phyloP scores from a whole-genome alignment of 139 green algal genomes.

The Nannochloris sp. region DNA sequence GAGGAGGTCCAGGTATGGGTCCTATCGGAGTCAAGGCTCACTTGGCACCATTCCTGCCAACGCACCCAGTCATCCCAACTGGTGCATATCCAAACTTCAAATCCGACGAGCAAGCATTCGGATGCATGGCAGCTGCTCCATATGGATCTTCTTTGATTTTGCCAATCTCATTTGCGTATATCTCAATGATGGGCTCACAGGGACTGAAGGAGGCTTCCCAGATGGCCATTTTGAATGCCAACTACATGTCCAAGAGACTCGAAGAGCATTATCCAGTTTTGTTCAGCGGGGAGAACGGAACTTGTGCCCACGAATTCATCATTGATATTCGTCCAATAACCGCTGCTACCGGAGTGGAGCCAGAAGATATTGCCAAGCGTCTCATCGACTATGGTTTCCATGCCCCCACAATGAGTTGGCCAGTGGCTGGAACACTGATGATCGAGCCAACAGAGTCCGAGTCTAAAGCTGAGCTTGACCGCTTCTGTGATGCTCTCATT shows the following conservation, averaged over 20 bases:
- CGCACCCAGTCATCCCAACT: conserved; percentile 84
- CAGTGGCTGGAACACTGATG: conserved; percentile 95
- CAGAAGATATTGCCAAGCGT: conserved; percentile 96
- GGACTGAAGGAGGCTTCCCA: conserved; percentile 75
- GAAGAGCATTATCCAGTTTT: conserved; percentile 73
- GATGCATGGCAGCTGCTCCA: conserved; percentile 86
- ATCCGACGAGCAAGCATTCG: conserved; percentile 66
- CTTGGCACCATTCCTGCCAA: conserved; percentile 93
- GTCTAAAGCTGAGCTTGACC: conserved; percentile 84
- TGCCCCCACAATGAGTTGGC: conserved; percentile 98
- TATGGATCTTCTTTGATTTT: conserved; percentile 95
- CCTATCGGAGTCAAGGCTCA: conserved; percentile 92
- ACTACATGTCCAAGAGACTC: conserved; percentile 97
- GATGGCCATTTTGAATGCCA: conserved; percentile 89
- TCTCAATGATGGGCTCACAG: conserved; percentile 92
- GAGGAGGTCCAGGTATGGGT: conserved; percentile 82
- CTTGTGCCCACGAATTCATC: conserved; percentile 99
- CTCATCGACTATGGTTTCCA: conserved; percentile 99
- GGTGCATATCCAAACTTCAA: conserved; percentile 52
- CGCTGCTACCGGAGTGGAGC: conserved; percentile 68
- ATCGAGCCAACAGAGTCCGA: conserved; percentile 97
- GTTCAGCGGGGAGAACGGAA: conserved; percentile 82
- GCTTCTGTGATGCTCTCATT: conserved; percentile 94
- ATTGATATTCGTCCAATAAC: conserved; percentile 87
- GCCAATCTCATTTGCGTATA: conserved; percentile 97